Evolutionary conservation across 2,329 filamentous ascomycete species (phyloP), one percentile per base, ranked within the genome.

Genomic region (Fusarium oxysporum): DNA sequence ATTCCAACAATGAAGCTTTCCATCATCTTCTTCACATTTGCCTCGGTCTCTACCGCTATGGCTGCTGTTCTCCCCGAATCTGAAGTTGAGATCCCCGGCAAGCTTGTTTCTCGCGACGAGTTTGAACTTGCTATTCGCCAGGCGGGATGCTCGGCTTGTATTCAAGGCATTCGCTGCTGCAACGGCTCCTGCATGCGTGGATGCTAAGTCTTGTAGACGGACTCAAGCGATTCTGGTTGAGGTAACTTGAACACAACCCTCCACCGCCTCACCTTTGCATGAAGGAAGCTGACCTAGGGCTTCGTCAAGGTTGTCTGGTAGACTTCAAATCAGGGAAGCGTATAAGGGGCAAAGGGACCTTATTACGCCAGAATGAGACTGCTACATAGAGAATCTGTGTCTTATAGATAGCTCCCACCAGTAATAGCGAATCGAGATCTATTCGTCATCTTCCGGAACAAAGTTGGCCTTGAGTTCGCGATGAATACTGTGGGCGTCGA

Each of bases 401-500:
- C 28, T 28, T 28, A 7, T 28, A 28, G 8, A 28, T 28, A 19
- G 35, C 9, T 19, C 9, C 35, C 3, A 37, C 2, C 8, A 19
- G 17, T 4, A 37, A 11, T 19, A n/a, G 6, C 19, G 12, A n/a
- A 32, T 32, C 25, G 8, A 43, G 1, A 8, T 2, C 19, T 30
- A n/a, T 6, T 17, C 9, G 0, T 48, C 13, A 0, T 32, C 5
- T 32, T 17, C 10, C 4, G 21, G 21, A 0, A 17, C 28, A 3
- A 48, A 32, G 1, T 53, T 53, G 0, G 32, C 32, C 6, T 53
- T 32, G 0, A 37, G 32, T 3, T 53, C 3, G 0, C n/a, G 32
- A 0, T 37, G 32, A 11, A 37, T 37, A 37, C 17, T 53, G 3
- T 35, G 6, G 2, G 32, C 14, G 8, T 61, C 55, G 0, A 61